phyloP scores from a whole-genome alignment of 768 basidiomycete species.

The Kwoniella shandongensis region DNA sequence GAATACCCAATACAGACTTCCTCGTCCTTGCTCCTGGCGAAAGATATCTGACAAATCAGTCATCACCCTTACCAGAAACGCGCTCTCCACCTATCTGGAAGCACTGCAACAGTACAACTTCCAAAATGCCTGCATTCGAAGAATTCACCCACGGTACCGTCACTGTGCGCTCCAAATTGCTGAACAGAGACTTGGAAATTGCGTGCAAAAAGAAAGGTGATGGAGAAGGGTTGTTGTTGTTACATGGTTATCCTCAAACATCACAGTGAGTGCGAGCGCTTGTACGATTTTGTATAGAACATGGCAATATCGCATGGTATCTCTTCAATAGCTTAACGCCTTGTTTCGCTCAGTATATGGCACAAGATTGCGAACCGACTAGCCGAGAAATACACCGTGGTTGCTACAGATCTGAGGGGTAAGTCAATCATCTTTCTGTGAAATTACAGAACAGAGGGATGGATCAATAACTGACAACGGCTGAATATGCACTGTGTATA shows the following conservation, averaged over 20 bases:
- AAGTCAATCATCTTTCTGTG: neutral
- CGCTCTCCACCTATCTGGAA: too few relatives aligned
- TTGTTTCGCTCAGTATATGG: constrained; percentile 33
- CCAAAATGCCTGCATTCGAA: constrained; percentile 20
- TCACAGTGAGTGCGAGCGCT: constrained; percentile 28
- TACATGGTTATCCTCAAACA: constrained; percentile 45
- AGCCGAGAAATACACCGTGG: constrained; percentile 34
- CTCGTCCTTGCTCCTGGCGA: too few relatives aligned
- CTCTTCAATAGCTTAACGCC: neutral
- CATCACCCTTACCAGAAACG: too few relatives aligned
- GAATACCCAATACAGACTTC: too few relatives aligned
- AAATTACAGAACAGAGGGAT: too few relatives aligned
- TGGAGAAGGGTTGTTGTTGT: constrained; percentile 25
- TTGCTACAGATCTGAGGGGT: constrained; percentile 45
- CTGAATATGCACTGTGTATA: constrained; percentile 2
- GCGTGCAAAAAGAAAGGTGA: constrained; percentile 15
- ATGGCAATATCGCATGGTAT: neutral
- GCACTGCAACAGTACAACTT: too few relatives aligned
- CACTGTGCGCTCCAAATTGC: constrained; percentile 11
- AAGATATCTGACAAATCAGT: too few relatives aligned
- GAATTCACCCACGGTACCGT: constrained; percentile 10
- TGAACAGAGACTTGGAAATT: constrained; percentile 14
- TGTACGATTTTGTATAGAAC: too few relatives aligned
- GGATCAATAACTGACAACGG: too few relatives aligned
- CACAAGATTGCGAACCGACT: constrained; percentile 27